Evolutionary conservation across 2,329 filamentous ascomycete genomes (phyloP).

Genomic region (Coniochaeta hoffmannii): DNA sequence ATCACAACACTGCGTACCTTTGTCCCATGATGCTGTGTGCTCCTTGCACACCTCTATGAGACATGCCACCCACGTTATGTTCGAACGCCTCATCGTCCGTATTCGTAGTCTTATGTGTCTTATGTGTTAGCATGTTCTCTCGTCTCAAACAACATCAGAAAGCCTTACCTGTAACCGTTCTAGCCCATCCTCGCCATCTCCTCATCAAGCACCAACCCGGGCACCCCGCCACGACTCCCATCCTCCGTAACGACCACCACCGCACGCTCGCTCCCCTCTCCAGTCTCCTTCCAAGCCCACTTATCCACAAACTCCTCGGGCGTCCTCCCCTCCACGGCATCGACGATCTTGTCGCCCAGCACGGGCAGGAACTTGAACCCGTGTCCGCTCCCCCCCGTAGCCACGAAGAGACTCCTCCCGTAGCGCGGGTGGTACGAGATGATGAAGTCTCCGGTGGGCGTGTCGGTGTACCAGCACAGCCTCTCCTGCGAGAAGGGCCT

Average conservation of each 20-base stretch:
- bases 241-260: constrained; percentile 40
- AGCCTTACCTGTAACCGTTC: background rate
- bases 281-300: constrained; percentile 64
- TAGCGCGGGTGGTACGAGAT: constrained; percentile 61
- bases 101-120: background rate
- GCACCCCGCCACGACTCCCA: constrained; percentile 41
- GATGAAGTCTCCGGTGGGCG: constrained; percentile 62
- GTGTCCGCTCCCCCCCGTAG: constrained; percentile 57
- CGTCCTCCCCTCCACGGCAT: constrained; percentile 40
- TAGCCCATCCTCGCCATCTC: constrained; percentile 25
- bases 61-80: no score
- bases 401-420: constrained; percentile 46
- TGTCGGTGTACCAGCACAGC: constrained; percentile 73
- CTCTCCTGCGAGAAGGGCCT: constrained; percentile 55
- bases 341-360: constrained; percentile 53
- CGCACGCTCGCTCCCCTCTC: constrained; percentile 33
- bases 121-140: background rate
- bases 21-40: background rate
- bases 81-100: no score
- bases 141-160: background rate
- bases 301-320: constrained; percentile 44
- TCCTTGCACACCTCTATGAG: no score
- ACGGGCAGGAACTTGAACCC: constrained; percentile 65
- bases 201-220: constrained; percentile 37
- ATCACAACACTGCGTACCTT: background rate